Conservation (phyloP, 1,284 basidiomycete species). For the Athelia psychrophila region DNA sequence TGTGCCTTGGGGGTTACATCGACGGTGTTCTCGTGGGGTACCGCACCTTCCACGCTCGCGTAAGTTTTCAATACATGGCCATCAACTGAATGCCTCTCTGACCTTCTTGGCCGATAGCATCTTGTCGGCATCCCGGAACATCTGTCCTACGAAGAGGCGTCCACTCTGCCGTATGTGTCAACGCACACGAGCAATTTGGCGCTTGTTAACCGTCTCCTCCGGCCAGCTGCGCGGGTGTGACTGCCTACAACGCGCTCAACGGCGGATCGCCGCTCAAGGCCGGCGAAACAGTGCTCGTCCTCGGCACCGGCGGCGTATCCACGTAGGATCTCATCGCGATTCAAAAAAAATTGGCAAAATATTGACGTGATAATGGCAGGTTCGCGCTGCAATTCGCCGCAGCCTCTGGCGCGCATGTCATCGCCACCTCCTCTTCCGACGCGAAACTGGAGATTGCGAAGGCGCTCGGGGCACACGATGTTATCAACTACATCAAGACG, state of each 20-base stretch:
- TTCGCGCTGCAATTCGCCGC: constrained; percentile 53
- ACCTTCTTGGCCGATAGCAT: neutral
- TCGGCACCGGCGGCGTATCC: constrained; percentile 60
- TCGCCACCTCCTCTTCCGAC: constrained; percentile 60
- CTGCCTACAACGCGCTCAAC: constrained; percentile 46
- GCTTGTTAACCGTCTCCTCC: neutral
- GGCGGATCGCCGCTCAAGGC: constrained; percentile 41
- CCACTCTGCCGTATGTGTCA: neutral
- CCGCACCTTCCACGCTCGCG: neutral
- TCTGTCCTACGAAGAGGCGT: neutral
- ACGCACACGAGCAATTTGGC: neutral
- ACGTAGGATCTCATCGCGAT: constrained; percentile 29
- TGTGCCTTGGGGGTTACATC: neutral
- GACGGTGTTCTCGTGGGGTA: neutral
- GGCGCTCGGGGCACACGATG: constrained; percentile 45
- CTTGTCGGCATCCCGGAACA: neutral
- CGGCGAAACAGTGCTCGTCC: constrained; percentile 48
- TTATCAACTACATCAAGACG: constrained; percentile 56
- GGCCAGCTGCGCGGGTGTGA: constrained; percentile 45
- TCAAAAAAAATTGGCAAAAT: neutral
- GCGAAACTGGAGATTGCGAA: constrained; percentile 49
- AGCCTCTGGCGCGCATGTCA: constrained; percentile 54
- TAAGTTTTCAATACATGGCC: neutral
- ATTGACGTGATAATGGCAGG: constrained; percentile 17
- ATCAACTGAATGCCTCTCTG: too few relatives aligned